Evolutionary conservation across 2,329 filamentous ascomycete species (phyloP).

Genomic region (Penicillium hesseltinei): DNA sequence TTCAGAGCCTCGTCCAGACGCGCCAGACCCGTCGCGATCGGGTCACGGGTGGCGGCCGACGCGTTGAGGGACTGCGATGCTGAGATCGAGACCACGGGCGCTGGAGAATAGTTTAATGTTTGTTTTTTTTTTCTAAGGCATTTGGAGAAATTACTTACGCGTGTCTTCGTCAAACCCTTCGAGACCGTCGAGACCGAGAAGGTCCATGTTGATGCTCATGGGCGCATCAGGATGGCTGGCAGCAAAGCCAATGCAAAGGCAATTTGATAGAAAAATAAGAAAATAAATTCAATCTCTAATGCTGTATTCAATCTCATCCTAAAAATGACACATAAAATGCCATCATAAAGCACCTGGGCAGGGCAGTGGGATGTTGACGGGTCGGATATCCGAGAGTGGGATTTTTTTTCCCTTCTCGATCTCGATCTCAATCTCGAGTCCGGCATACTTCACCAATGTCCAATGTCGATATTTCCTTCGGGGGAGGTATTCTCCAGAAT

Average conservation of each 20-base stretch:
- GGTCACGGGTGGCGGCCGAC: slow-evolving; percentile 19
- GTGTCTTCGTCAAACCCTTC: slow-evolving; percentile 21
- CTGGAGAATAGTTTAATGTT: slow-evolving; percentile 19
- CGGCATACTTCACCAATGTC: slow-evolving; percentile 1
- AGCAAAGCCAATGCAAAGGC: neutral
- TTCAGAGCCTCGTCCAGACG: slow-evolving; percentile 46
- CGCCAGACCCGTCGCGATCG: slow-evolving; percentile 46
- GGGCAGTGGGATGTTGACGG: neutral
- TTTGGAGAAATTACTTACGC: slow-evolving; percentile 23
- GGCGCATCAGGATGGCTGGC: slow-evolving; percentile 9
- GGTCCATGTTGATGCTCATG: slow-evolving; percentile 31
- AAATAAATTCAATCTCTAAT: neutral
- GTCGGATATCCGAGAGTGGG: neutral
- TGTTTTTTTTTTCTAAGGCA: neutral
- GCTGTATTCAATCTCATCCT: neutral
- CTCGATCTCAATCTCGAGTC: neutral
- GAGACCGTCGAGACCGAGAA: slow-evolving; percentile 28
- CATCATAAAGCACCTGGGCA: neutral
- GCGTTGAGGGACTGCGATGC: slow-evolving; percentile 39
- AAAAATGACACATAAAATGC: neutral
- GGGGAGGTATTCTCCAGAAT: neutral
- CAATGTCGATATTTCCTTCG: neutral
- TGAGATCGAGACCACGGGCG: slow-evolving; percentile 34
- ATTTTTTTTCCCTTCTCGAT: neutral
- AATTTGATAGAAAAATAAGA: neutral